phyloP scores from a whole-genome alignment of 306 rosid species.

The Citrullus colocynthis region DNA sequence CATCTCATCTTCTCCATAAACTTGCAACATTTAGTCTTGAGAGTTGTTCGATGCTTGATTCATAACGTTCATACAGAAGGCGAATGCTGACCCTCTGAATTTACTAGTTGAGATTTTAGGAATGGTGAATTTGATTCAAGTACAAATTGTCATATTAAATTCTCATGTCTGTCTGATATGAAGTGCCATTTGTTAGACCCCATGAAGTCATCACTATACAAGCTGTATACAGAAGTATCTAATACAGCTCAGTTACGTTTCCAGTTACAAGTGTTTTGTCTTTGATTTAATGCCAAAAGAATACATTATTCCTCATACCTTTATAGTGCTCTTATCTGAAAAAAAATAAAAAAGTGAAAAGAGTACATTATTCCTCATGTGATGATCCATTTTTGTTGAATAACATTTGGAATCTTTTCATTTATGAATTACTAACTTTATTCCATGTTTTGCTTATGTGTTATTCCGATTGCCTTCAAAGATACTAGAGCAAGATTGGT shows the following conservation, averaged over 20 bases:
- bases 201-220: neutral
- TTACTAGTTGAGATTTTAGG: neutral
- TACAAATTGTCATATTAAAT: neutral
- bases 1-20: neutral
- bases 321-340: neutral
- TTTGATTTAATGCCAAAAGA: neutral
- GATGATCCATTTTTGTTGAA: neutral
- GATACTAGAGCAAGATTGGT: conserved; percentile 96
- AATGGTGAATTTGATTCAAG: neutral
- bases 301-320: neutral
- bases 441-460: neutral
- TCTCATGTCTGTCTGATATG: neutral
- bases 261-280: neutral
- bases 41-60: neutral
- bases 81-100: neutral
- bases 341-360: neutral
- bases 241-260: neutral
- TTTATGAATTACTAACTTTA: neutral
- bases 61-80: neutral
- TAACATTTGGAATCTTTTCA: neutral
- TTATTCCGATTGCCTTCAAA: conserved; percentile 15
- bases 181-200: neutral
- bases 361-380: neutral
- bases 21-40: neutral
- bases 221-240: neutral